Percentiles rank a stretch among this genome's conserved stretches.
These are phyloP conservation scores for Apostasia ramifera DNA, from an alignment of 106 monocot genomes.

Conservation along the genomic window DNA sequence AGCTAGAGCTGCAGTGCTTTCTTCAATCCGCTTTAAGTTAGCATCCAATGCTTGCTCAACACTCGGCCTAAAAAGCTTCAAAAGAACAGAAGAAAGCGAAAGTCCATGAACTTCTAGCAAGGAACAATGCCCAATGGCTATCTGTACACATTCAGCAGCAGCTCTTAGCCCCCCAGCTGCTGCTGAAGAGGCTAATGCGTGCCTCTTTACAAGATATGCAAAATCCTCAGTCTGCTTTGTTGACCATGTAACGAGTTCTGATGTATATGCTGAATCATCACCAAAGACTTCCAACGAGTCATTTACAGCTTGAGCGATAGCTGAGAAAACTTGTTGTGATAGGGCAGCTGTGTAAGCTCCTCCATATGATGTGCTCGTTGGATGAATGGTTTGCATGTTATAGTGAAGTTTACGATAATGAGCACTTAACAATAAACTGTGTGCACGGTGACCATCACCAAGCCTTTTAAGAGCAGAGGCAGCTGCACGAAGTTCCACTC, in stretches of 20 bases:
- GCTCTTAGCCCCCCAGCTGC: conserved; percentile 90
- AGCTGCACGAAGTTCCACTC: conserved; percentile 89
- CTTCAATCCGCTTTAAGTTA: conserved; percentile 88
- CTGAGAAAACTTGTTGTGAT: conserved; percentile 91
- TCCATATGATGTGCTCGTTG: conserved; percentile 88
- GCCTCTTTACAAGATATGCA: conserved; percentile 79
- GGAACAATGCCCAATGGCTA: conserved; percentile 86
- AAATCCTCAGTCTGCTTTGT: conserved; percentile 74
- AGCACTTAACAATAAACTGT: conserved; percentile 71
- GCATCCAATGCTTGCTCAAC: conserved; percentile 91
- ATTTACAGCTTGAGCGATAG: conserved; percentile 83
- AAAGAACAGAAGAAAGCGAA: conserved; percentile 75
- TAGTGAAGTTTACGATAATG: conserved; percentile 81
- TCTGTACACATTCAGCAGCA: conserved; percentile 93
- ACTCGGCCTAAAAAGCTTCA: conserved; percentile 82
- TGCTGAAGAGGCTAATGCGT: conserved; percentile 87
- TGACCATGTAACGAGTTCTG: conserved; percentile 85
- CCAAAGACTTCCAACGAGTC: conserved; percentile 86
- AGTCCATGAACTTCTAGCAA: conserved; percentile 76
- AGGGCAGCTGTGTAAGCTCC: conserved; percentile 93
- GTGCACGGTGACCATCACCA: conserved; percentile 82
- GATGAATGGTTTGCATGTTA: conserved; percentile 90
- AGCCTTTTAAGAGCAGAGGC: conserved; percentile 88
- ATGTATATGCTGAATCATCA: conserved; percentile 68
- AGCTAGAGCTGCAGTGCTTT: conserved; percentile 81